Evolutionary conservation across 2,329 filamentous ascomycete genomes (phyloP).

Genomic region (Aureobasidium sp.): DNA sequence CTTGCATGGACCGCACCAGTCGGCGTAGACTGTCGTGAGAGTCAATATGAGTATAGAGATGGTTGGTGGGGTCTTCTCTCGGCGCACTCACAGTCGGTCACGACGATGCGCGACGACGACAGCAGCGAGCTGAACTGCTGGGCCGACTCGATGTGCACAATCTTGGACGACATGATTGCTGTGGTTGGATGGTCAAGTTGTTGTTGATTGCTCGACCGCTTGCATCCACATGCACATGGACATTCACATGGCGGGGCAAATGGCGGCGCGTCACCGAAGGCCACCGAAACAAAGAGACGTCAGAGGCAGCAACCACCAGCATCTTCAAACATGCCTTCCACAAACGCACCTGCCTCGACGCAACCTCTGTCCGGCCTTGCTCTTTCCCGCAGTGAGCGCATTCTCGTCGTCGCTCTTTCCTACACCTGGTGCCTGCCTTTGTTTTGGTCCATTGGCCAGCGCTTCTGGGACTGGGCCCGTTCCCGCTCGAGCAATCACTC

Average conservation of each 20-base stretch:
- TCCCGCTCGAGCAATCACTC: background rate
- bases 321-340: background rate
- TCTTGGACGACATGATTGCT: slow-evolving; percentile 34
- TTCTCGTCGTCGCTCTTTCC: slow-evolving; percentile 28
- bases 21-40: slow-evolving; percentile 64
- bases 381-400: slow-evolving; percentile 29
- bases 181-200: background rate
- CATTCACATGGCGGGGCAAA: slow-evolving; percentile 1
- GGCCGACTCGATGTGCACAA: slow-evolving; percentile 38
- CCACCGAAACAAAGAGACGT: background rate
- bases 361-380: slow-evolving; percentile 25
- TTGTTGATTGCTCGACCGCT: background rate
- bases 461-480: slow-evolving; percentile 22
- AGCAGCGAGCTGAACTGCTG: slow-evolving; percentile 62
- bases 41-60: background rate
- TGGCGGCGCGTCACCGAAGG: slow-evolving; percentile 4
- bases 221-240: background rate
- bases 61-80: slow-evolving; percentile 13
- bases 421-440: slow-evolving; percentile 28
- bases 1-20: slow-evolving; percentile 80
- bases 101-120: slow-evolving; percentile 67
- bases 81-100: slow-evolving; percentile 72
- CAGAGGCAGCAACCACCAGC: background rate
- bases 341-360: background rate
- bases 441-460: slow-evolving; percentile 23